Evolutionary conservation across 345 rosid species (phyloP), one percentile per base, ranked within the genome.

Genomic region (Syzygium grande): DNA sequence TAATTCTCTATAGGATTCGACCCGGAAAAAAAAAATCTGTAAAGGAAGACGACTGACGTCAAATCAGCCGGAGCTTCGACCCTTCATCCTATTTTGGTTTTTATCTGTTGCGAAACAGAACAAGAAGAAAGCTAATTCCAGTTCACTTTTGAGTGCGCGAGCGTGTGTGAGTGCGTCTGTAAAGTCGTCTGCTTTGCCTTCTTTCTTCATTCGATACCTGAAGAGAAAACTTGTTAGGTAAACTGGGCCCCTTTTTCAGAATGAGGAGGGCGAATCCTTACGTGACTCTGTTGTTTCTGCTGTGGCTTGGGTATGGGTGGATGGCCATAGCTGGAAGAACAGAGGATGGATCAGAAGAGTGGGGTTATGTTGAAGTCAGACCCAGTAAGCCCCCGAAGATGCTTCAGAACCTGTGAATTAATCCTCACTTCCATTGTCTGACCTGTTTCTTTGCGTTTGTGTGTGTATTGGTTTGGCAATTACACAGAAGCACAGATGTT

Each of bases 351-450:
- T 94, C 97, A 46, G 98, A 97, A 89, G 93, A 91, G 84, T 97
- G 99, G 99, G 99, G 99, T 23, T 97, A 96, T 87, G 99, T 92
- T 21, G 89, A 96, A 96, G 99, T 97, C 87, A 93, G 99, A 91
- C 98, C 98, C 85, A 95, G 99, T 97, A 94, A 88, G 80, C 80
- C 52, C 54, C 34, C 7, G 3, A 80, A 46, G 51, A 25, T 49
- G 80, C 23, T 84, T 25, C 53, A 51, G 55, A 23, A 49, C 29
- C 29, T 27, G 56, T 84, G 25, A 38, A 84, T 84, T 46, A 49
- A 49, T 25, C 52, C 55, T 84, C 38, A 12, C 19, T 84, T 51
- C 38, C 21, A 19, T 29, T 7, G 65, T 61, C 53, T 84, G 80
- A 73, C 49, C 9, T 6, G 68, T 53, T 34, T 49, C 51, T 38